Evolutionary conservation across 306 rosid species (phyloP).

Genomic region (Citrullus colocynthis): DNA sequence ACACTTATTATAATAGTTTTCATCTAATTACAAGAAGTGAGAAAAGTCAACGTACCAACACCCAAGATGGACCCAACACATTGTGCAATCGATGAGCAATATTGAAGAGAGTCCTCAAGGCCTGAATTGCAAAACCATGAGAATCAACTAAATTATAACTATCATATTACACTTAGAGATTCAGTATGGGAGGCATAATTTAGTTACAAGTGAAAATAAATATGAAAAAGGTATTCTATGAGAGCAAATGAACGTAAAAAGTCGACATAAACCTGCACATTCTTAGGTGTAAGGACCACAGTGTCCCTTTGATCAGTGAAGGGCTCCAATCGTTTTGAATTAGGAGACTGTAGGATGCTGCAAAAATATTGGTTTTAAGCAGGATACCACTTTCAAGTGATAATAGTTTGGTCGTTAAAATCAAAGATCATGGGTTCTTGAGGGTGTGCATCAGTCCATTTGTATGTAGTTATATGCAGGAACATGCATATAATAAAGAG

Average conservation of each 20-base stretch:
- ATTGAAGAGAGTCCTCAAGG: constrained; percentile 95
- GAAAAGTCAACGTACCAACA: constrained; percentile 53
- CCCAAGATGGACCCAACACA: constrained; percentile 98
- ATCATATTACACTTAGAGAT: background rate
- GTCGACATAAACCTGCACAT: constrained; percentile 66
- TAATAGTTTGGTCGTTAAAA: background rate
- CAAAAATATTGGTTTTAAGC: constrained; percentile 33
- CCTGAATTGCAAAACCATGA: constrained; percentile 40
- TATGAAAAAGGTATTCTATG: constrained; percentile 8
- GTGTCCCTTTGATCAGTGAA: constrained; percentile 69
- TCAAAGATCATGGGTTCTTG: background rate
- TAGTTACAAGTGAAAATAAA: background rate
- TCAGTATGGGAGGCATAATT: background rate
- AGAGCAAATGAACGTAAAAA: constrained; percentile 3
- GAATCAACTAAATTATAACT: constrained; percentile 4
- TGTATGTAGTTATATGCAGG: background rate
- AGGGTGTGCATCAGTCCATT: background rate
- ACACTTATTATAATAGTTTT: background rate
- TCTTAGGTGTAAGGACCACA: constrained; percentile 82
- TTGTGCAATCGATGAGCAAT: constrained; percentile 90
- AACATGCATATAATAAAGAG: background rate
- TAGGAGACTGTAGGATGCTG: constrained; percentile 73
- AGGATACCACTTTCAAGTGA: constrained; percentile 19
- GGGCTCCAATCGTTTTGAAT: constrained; percentile 58
- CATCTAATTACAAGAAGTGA: constrained; percentile 3